Conservation (phyloP, 768 basidiomycete species). For the Xerocomellus amylosporus region DNA sequence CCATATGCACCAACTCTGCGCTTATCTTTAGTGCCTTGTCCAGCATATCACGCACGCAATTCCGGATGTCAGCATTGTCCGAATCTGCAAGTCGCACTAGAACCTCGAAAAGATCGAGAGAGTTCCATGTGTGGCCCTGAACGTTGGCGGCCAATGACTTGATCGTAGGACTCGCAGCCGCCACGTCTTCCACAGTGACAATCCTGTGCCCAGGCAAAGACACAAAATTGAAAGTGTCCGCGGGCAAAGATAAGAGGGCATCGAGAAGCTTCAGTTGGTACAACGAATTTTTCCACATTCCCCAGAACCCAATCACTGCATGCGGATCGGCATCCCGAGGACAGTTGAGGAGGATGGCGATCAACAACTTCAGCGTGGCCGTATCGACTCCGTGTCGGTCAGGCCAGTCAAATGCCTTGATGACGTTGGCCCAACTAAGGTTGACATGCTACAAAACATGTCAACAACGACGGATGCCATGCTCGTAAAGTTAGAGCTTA, state of each 20-base stretch:
- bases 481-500: conserved; percentile 41
- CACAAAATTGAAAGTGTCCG: conserved; percentile 91
- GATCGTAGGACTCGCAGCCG: conserved; percentile 84
- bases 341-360: conserved; percentile 81
- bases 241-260: conserved; percentile 82
- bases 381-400: conserved; percentile 86
- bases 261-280: conserved; percentile 87
- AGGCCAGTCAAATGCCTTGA: conserved; percentile 83
- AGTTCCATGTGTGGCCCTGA: conserved; percentile 94
- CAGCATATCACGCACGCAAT: conserved; percentile 83
- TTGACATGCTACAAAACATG: conserved; percentile 49
- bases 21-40: conserved; percentile 93
- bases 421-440: conserved; percentile 78
- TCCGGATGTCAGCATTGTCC: conserved; percentile 66
- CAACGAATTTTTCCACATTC: conserved; percentile 77
- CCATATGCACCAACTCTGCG: conserved; percentile 93
- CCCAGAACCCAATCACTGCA: conserved; percentile 84
- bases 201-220: conserved; percentile 79
- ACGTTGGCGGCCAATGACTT: conserved; percentile 87
- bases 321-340: conserved; percentile 75
- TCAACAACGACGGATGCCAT: conserved; percentile 1
- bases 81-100: conserved; percentile 77
- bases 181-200: conserved; percentile 86
- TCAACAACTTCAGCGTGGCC: conserved; percentile 82
- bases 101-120: conserved; percentile 84